Conservation (phyloP, 1,284 basidiomycete genomes). For the Leucoagaricus sp. region DNA sequence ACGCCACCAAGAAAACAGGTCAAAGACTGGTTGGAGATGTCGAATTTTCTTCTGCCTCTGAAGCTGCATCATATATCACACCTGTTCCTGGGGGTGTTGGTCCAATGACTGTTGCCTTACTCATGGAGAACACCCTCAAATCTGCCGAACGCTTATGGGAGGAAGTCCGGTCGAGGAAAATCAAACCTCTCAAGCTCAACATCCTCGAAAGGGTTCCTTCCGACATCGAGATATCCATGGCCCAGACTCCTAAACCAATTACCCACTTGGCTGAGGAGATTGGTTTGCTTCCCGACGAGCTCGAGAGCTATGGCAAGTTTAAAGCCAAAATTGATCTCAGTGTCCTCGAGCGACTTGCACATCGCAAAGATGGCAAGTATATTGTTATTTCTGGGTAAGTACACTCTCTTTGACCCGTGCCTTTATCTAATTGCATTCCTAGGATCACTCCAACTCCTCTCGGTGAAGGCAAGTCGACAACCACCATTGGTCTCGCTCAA, state of each 20-base stretch:
- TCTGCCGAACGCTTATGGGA: slow-evolving; percentile 86
- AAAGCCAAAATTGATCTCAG: slow-evolving; percentile 97
- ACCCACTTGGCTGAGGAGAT: slow-evolving; percentile 87
- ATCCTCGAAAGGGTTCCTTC: slow-evolving; percentile 87
- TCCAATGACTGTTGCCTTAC: slow-evolving; percentile 98
- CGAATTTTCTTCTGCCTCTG: slow-evolving; percentile 77
- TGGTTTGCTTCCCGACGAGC: slow-evolving; percentile 83
- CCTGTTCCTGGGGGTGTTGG: slow-evolving; percentile 99
- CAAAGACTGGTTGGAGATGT: slow-evolving; percentile 97
- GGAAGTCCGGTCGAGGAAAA: slow-evolving; percentile 59
- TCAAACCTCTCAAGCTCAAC: slow-evolving; percentile 81
- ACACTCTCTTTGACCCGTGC: not conserved
- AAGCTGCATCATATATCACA: slow-evolving; percentile 88
- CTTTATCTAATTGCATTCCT: slow-evolving; percentile 7
- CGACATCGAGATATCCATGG: slow-evolving; percentile 96
- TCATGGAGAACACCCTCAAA: slow-evolving; percentile 94
- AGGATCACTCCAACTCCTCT: slow-evolving; percentile 98
- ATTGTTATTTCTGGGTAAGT: slow-evolving; percentile 89
- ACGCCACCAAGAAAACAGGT: slow-evolving; percentile 91
- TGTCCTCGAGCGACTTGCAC: slow-evolving; percentile 82
- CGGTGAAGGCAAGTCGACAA: slow-evolving; percentile 98
- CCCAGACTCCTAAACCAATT: slow-evolving; percentile 92
- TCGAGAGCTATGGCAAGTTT: slow-evolving; percentile 95
- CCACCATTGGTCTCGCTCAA: slow-evolving; percentile 96
- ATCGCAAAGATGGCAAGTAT: slow-evolving; percentile 95